Evolutionary conservation across 2,329 filamentous ascomycete genomes (phyloP).

Genomic region (Ophioceras dolichostomum): DNA sequence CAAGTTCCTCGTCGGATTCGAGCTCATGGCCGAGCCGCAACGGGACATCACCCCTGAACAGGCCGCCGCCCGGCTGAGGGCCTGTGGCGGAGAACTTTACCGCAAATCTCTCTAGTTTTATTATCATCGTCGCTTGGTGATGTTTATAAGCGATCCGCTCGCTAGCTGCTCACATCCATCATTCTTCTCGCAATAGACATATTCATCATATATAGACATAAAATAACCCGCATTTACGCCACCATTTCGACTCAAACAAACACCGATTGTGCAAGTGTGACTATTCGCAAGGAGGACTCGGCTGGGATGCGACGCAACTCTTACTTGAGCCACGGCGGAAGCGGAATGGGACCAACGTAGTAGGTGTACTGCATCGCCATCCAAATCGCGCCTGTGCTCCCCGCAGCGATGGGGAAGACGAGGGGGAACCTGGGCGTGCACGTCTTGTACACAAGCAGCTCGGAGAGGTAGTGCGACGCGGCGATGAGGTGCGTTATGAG

Average conservation of each 20-base stretch:
- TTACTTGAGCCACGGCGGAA: too few species aligned
- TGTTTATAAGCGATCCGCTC: too few species aligned
- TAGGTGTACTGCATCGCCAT: slow-evolving; percentile 55
- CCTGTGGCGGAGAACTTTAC: slow-evolving; percentile 74
- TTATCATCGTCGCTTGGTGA: too few species aligned
- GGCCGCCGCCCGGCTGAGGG: slow-evolving; percentile 64
- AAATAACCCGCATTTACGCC: too few species aligned
- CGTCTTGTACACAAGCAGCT: slow-evolving; percentile 70
- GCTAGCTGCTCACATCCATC: too few species aligned
- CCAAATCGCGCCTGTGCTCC: slow-evolving; percentile 36
- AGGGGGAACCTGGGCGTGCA: slow-evolving; percentile 50
- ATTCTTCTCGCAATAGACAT: background rate
- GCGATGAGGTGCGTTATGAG: slow-evolving; percentile 75
- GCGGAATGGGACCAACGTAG: slow-evolving; percentile 40
- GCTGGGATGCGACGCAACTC: too few species aligned
- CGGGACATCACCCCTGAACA: slow-evolving; percentile 96
- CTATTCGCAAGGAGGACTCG: too few species aligned
- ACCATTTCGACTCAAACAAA: too few species aligned
- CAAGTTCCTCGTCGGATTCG: slow-evolving; percentile 94
- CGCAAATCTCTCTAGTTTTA: slow-evolving; percentile 52
- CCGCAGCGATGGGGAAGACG: slow-evolving; percentile 39
- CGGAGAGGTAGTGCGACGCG: slow-evolving; percentile 63
- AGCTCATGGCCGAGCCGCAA: slow-evolving; percentile 95
- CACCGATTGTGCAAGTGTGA: too few species aligned
- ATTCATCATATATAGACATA: too few species aligned